phyloP scores from a whole-genome alignment of 2,329 filamentous ascomycete genomes.

The Chalaropsis thielavioides region DNA sequence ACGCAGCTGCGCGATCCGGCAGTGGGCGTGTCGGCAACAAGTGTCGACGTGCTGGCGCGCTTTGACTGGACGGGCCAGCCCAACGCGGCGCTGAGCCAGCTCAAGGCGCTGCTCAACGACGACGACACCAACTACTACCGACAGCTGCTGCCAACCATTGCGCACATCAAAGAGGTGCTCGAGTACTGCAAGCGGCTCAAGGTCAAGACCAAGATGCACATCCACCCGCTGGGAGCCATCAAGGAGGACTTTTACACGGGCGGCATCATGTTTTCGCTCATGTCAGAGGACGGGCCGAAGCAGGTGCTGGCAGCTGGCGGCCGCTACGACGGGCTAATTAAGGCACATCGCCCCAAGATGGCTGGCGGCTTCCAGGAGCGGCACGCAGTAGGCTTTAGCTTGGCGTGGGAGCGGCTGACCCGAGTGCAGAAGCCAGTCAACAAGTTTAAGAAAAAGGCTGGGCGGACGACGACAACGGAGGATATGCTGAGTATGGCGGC shows the following conservation, averaged over 20 bases:
- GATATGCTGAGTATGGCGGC: slow-evolving; percentile 41
- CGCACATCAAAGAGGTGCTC: slow-evolving; percentile 65
- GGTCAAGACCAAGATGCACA: slow-evolving; percentile 62
- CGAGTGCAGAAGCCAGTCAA: slow-evolving; percentile 45
- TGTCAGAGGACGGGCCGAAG: slow-evolving; percentile 69
- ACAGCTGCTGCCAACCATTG: slow-evolving; percentile 59
- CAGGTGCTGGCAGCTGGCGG: slow-evolving; percentile 89
- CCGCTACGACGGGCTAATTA: slow-evolving; percentile 79
- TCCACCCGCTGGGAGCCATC: slow-evolving; percentile 73
- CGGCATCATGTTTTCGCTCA: slow-evolving; percentile 77
- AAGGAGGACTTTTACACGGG: slow-evolving; percentile 84
- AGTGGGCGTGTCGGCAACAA: slow-evolving; percentile 74
- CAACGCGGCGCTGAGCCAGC: slow-evolving; percentile 41
- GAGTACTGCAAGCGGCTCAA: slow-evolving; percentile 63
- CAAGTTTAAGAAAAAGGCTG: slow-evolving; percentile 54
- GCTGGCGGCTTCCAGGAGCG: slow-evolving; percentile 47
- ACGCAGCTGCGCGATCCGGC: slow-evolving; percentile 67
- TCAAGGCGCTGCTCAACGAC: slow-evolving; percentile 47
- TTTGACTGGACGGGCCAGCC: slow-evolving; percentile 74
- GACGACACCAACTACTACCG: slow-evolving; percentile 54
- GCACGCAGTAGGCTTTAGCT: slow-evolving; percentile 82
- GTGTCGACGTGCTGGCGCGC: slow-evolving; percentile 72
- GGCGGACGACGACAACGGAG: slow-evolving; percentile 23
- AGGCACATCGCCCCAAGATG: slow-evolving; percentile 61
- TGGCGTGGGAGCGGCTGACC: slow-evolving; percentile 73